Conservation (phyloP, 805 yeast genomes). For the Metschnikowia peoriensis region DNA sequence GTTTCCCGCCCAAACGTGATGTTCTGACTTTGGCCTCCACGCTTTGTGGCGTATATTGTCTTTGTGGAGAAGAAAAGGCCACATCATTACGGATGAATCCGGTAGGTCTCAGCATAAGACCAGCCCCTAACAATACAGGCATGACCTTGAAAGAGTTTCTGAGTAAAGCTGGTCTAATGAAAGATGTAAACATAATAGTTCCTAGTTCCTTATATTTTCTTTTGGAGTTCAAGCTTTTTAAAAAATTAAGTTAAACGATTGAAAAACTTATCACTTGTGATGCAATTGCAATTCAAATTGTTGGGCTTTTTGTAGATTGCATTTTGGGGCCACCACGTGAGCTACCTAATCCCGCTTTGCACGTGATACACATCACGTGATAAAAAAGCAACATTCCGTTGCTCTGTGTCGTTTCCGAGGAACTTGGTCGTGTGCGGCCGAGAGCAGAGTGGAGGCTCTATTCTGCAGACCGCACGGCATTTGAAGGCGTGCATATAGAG, state of each 20-base stretch:
- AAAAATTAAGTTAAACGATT: not conserved
- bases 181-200: slow-evolving; percentile 14
- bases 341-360: not conserved
- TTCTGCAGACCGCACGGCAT: slow-evolving; percentile 4
- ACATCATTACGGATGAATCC: slow-evolving; percentile 14
- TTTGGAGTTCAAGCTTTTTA: not conserved
- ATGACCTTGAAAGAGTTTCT: slow-evolving; percentile 12
- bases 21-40: slow-evolving; percentile 11
- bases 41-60: slow-evolving; percentile 11
- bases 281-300: not conserved
- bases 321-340: not conserved
- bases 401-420: not conserved
- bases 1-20: slow-evolving; percentile 39
- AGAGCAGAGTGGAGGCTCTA: not conserved
- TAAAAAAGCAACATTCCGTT: not conserved
- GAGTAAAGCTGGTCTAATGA: slow-evolving; percentile 13
- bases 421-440: slow-evolving; percentile 2
- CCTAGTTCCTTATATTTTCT: not conserved
- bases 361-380: not conserved
- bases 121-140: slow-evolving; percentile 17
- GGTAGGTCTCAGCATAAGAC: slow-evolving; percentile 12
- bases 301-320: not conserved
- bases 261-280: not conserved
- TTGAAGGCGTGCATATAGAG: not conserved
- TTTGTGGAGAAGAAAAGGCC: slow-evolving; percentile 14